Percentiles rank a stretch among this genome's conserved stretches.
phyloP scores from a whole-genome alignment of 2,329 filamentous ascomycete genomes.

The Cladosporium austrohemisphaericum region DNA sequence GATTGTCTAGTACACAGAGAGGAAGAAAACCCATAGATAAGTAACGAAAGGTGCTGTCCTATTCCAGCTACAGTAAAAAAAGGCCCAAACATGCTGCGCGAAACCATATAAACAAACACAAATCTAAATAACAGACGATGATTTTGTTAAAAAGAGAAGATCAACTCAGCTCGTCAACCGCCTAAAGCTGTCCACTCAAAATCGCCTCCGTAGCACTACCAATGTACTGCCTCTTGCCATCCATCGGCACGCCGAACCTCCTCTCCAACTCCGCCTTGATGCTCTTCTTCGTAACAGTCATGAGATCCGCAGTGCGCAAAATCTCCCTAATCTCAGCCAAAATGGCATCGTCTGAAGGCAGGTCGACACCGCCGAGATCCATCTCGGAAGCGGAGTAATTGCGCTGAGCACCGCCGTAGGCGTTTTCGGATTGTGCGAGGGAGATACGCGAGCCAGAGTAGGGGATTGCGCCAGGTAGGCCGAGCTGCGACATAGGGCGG shows the following conservation, averaged over 20 bases:
- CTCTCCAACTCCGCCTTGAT: conserved; percentile 91
- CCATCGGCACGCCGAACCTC: conserved; percentile 80
- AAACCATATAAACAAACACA: no score
- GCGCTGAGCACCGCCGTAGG: conserved; percentile 30
- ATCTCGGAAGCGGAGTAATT: conserved; percentile 51
- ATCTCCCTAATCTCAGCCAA: conserved; percentile 94
- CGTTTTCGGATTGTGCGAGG: conserved; percentile 66
- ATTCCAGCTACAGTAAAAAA: no score
- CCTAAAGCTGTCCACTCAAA: conserved; percentile 38
- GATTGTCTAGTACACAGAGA: no score
- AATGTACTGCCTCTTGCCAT: conserved; percentile 88
- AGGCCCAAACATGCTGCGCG: no score
- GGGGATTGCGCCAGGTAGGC: conserved; percentile 44
- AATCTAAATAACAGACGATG: no score
- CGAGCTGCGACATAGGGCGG: conserved; percentile 57
- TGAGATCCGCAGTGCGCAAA: conserved; percentile 83
- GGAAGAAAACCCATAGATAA: no score
- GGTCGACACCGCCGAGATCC: conserved; percentile 55
- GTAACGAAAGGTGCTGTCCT: no score
- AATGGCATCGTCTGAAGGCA: conserved; percentile 85
- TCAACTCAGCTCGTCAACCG: no score
- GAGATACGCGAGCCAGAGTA: conserved; percentile 65
- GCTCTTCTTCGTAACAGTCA: conserved; percentile 98
- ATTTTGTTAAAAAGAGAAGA: no score
- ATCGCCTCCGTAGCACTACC: conserved; percentile 43